Conservation (phyloP, 1,284 basidiomycete species). For the Lignosus rhinocerotis region DNA sequence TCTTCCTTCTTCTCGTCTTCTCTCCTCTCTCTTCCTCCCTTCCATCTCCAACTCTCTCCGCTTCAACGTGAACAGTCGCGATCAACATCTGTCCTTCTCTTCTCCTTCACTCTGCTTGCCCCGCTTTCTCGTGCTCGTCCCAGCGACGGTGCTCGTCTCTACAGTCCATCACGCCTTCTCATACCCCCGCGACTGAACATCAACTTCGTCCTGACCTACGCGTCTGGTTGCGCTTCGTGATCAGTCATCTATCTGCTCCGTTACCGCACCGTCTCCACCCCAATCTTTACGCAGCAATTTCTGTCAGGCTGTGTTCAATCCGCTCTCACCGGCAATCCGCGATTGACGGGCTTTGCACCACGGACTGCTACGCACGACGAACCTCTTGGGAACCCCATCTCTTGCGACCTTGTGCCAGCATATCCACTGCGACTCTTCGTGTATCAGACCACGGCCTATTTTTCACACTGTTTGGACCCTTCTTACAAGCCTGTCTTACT, state of each 20-base stretch:
- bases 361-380: too few species aligned
- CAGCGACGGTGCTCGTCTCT: too few species aligned
- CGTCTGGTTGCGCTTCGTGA: neutral
- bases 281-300: neutral
- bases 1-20: neutral
- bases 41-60: neutral
- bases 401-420: too few species aligned
- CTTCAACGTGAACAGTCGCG: neutral
- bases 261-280: conserved; percentile 3
- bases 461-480: neutral
- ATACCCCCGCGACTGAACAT: too few species aligned
- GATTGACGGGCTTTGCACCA: neutral
- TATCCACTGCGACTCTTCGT: too few species aligned
- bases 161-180: too few species aligned
- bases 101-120: too few species aligned
- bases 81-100: too few species aligned
- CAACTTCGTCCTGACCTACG: neutral
- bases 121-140: too few species aligned
- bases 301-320: neutral
- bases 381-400: too few species aligned
- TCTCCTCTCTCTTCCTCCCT: neutral
- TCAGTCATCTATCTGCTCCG: neutral
- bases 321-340: too few species aligned
- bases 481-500: neutral
- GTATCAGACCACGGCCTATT: too few species aligned